These are phyloP conservation scores for Pseudogymnoascus sp. DNA, from an alignment of 2,329 filamentous ascomycete species.

Conservation along the genomic window DNA sequence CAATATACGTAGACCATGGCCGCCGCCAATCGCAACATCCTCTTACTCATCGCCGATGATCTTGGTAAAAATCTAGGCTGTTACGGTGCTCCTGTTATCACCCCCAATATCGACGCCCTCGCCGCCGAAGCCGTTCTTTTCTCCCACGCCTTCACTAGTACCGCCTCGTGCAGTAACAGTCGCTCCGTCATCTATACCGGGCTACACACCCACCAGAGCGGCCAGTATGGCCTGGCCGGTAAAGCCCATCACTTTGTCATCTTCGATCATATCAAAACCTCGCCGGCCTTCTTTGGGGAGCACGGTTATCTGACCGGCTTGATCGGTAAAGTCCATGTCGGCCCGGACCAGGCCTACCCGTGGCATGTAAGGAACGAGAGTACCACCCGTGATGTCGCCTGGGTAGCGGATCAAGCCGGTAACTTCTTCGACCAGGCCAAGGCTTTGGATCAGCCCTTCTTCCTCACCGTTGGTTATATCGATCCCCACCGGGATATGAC, in stretches of 20 bases:
- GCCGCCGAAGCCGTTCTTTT: slow-evolving; percentile 32
- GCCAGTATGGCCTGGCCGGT: slow-evolving; percentile 37
- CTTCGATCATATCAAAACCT: slow-evolving; percentile 36
- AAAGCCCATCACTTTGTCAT: slow-evolving; percentile 36
- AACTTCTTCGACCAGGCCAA: slow-evolving; percentile 32
- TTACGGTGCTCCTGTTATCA: slow-evolving; percentile 29
- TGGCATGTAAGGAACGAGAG: slow-evolving; percentile 37
- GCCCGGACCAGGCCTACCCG: slow-evolving; percentile 32
- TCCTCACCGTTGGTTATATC: slow-evolving; percentile 38
- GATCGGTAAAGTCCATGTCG: slow-evolving; percentile 42
- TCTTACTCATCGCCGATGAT: slow-evolving; percentile 37
- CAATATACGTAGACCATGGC: neutral
- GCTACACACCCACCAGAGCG: slow-evolving; percentile 41
- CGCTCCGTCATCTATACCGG: slow-evolving; percentile 42
- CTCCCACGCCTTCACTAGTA: slow-evolving; percentile 35
- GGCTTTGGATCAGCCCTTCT: slow-evolving; percentile 31
- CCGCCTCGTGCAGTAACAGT: slow-evolving; percentile 41
- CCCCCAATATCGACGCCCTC: slow-evolving; percentile 35
- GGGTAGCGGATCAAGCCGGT: slow-evolving; percentile 32
- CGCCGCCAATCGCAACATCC: slow-evolving; percentile 23
- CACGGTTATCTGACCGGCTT: slow-evolving; percentile 39
- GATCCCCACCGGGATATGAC: slow-evolving; percentile 39
- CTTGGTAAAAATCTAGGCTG: slow-evolving; percentile 32
- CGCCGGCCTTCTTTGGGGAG: slow-evolving; percentile 32
- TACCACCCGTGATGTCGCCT: slow-evolving; percentile 36